These are phyloP conservation scores for Neotropicomus parvogracilis DNA, from an alignment of 1,284 basidiomycete genomes.

Conservation along the genomic window DNA sequence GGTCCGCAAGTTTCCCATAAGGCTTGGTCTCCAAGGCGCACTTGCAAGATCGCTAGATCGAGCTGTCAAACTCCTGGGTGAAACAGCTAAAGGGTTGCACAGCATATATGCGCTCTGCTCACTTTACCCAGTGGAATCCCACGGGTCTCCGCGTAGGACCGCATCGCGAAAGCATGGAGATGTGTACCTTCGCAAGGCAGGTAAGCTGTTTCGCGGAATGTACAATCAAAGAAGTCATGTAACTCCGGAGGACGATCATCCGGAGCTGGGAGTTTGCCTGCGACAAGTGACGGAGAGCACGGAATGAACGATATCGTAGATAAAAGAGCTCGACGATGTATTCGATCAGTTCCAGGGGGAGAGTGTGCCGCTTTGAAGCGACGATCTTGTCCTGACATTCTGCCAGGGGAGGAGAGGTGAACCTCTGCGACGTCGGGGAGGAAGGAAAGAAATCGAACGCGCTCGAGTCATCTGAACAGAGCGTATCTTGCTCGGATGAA, in stretches of 20 bases:
- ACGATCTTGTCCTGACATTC: conserved; percentile 11
- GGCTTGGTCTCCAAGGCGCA: conserved; percentile 26
- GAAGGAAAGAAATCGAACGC: conserved; percentile 17
- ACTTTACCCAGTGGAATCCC: conserved; percentile 32
- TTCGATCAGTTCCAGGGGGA: conserved; percentile 29
- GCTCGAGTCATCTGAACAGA: conserved; percentile 19
- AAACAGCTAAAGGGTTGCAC: not conserved
- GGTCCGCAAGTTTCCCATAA: conserved; percentile 18
- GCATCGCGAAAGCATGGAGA: conserved; percentile 20
- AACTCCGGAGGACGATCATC: conserved; percentile 24
- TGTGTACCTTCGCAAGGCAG: conserved; percentile 25
- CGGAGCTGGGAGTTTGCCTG: conserved; percentile 26
- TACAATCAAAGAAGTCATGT: conserved; percentile 25
- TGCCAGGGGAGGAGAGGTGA: conserved; percentile 24
- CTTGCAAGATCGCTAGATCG: conserved; percentile 20
- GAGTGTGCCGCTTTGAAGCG: conserved; percentile 5
- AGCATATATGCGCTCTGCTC: conserved; percentile 25
- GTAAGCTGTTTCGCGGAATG: conserved; percentile 22
- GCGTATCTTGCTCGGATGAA: not conserved
- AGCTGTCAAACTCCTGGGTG: conserved; percentile 18
- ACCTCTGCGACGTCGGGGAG: conserved; percentile 19
- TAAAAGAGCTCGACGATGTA: conserved; percentile 27
- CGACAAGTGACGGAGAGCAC: conserved; percentile 24
- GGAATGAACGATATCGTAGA: conserved; percentile 17
- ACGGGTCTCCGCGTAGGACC: not conserved